Conservation (phyloP, 1,284 basidiomycete genomes). For the Ceratorhiza oryzae-sativae region DNA sequence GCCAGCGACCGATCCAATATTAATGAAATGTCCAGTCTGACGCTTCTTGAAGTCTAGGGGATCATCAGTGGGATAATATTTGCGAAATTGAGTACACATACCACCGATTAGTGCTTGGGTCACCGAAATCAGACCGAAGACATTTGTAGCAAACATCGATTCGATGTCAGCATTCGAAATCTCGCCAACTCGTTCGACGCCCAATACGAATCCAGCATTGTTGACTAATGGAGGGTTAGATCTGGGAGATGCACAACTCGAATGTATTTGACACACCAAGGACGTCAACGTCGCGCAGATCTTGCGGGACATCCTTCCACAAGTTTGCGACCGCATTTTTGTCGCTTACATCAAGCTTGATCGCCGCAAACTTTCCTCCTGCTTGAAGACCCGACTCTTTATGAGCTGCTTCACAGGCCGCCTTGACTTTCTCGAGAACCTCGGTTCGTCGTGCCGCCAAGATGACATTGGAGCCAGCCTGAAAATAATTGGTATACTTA, state of each 20-base stretch:
- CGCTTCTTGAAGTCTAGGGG: constrained; percentile 84
- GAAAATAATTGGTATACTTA: constrained; percentile 11
- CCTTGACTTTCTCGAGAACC: constrained; percentile 66
- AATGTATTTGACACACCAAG: constrained; percentile 60
- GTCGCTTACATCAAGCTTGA: constrained; percentile 80
- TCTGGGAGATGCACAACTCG: neutral
- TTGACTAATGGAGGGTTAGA: constrained; percentile 62
- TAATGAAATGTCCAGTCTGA: constrained; percentile 91
- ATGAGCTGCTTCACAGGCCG: constrained; percentile 72
- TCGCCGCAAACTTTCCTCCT: constrained; percentile 71
- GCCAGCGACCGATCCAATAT: constrained; percentile 93
- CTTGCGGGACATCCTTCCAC: constrained; percentile 70
- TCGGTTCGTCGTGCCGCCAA: constrained; percentile 74
- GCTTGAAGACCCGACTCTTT: constrained; percentile 71
- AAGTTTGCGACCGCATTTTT: constrained; percentile 69
- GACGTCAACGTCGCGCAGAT: constrained; percentile 73
- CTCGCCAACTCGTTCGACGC: constrained; percentile 81
- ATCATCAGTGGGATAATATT: neutral
- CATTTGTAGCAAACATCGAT: constrained; percentile 93
- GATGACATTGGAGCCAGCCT: constrained; percentile 82
- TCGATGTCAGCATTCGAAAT: constrained; percentile 79
- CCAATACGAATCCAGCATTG: constrained; percentile 87
- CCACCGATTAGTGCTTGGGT: constrained; percentile 81
- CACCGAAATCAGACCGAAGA: constrained; percentile 84
- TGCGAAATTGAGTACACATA: constrained; percentile 48